Evolutionary conservation across 345 rosid genomes (phyloP).

Genomic region (Salix koriyanagi): DNA sequence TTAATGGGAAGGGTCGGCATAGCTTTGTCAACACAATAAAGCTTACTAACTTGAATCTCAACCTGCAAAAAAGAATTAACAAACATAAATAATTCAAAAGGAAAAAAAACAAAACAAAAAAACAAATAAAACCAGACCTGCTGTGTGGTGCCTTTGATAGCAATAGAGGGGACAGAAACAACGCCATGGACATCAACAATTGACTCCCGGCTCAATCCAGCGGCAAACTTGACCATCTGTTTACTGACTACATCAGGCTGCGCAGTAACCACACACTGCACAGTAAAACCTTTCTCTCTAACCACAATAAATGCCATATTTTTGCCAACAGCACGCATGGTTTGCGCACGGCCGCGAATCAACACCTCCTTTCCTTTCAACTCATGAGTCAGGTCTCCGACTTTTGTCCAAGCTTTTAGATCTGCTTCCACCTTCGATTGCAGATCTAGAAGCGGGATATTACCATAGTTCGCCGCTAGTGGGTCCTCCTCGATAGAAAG

Average conservation of each 20-base stretch:
- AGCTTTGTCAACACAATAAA: conserved; percentile 61
- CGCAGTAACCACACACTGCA: conserved; percentile 61
- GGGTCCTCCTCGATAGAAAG: conserved; percentile 36
- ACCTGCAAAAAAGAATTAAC: conserved; percentile 34
- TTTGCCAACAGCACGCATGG: conserved; percentile 44
- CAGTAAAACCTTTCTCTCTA: conserved; percentile 61
- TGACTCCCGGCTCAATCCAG: conserved; percentile 60
- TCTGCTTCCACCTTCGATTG: conserved; percentile 42
- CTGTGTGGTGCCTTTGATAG: conserved; percentile 35
- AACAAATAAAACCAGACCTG: conserved; percentile 1
- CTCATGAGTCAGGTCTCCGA: conserved; percentile 40
- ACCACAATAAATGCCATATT: conserved; percentile 63
- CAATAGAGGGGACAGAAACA: conserved; percentile 18
- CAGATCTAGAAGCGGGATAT: conserved; percentile 51
- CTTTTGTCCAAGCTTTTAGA: conserved; percentile 42
- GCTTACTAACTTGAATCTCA: conserved; percentile 57
- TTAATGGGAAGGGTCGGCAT: conserved; percentile 54
- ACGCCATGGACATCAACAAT: conserved; percentile 40
- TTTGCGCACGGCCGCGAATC: conserved; percentile 63
- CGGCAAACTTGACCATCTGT: conserved; percentile 58
- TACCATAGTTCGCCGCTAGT: conserved; percentile 52
- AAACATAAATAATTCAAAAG: not conserved
- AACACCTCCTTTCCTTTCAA: conserved; percentile 44
- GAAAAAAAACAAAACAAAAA: not conserved
- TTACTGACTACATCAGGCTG: conserved; percentile 44